These are phyloP conservation scores for Coniochaeta sp. DNA, from an alignment of 2,329 filamentous ascomycete genomes.

Conservation along the genomic window DNA sequence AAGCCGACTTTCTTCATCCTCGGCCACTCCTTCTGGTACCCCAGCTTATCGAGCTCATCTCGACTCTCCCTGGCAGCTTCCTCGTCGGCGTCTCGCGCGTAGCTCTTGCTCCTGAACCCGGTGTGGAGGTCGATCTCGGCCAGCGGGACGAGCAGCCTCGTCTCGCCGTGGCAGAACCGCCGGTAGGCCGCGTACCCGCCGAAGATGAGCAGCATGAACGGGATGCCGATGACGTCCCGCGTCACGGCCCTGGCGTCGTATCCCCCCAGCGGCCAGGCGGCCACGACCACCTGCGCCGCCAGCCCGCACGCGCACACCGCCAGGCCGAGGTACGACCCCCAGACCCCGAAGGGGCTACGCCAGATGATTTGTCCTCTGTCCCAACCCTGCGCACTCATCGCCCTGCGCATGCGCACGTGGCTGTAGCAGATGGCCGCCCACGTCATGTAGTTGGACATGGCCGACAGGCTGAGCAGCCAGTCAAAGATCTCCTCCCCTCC, in stretches of 20 bases:
- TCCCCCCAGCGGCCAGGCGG: conserved; percentile 12
- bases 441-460: conserved; percentile 37
- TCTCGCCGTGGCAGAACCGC: conserved; percentile 2
- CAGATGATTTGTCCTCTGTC: conserved; percentile 24
- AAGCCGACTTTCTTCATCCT: not conserved
- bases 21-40: not conserved
- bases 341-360: conserved; percentile 20
- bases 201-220: conserved; percentile 17
- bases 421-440: conserved; percentile 39
- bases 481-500: conserved; percentile 31
- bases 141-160: conserved; percentile 14
- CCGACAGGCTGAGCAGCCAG: conserved; percentile 44
- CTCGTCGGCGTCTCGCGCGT: conserved; percentile 1
- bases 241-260: conserved; percentile 13
- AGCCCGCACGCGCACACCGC: conserved; percentile 22
- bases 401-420: conserved; percentile 36
- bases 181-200: conserved; percentile 15
- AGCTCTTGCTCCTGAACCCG: conserved; percentile 7
- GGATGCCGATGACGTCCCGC: conserved; percentile 20
- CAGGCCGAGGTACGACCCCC: conserved; percentile 16
- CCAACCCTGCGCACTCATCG: conserved; percentile 29
- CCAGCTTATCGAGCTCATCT: not conserved
- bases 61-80: conserved; percentile 2
- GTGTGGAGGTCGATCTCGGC: conserved; percentile 16
- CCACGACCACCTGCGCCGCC: conserved; percentile 20